Conservation (phyloP, 257 asterid species). For the Jacaranda copaia region DNA sequence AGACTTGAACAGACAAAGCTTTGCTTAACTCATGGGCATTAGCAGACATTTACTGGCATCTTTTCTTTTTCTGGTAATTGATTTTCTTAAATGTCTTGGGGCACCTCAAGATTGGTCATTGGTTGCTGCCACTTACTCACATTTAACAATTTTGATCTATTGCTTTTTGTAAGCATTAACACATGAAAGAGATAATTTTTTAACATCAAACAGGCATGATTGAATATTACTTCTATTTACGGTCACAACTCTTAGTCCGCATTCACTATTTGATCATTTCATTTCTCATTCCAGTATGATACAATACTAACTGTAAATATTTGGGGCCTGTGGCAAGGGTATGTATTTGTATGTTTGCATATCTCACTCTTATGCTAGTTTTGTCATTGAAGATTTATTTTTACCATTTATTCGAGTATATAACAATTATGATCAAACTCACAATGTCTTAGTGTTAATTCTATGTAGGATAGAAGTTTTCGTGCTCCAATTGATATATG, state of each 20-base stretch:
- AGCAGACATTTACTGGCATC: not conserved
- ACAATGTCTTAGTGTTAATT: conserved; percentile 36
- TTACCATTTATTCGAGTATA: conserved; percentile 17
- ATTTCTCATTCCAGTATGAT: conserved; percentile 14
- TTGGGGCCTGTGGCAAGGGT: conserved; percentile 3
- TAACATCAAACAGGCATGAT: not conserved
- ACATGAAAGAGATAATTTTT: conserved; percentile 14
- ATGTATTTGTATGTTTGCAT: conserved; percentile 16
- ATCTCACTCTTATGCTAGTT: conserved; percentile 9
- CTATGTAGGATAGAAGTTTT: conserved; percentile 64
- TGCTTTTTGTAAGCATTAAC: not conserved
- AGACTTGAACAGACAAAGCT: conserved; percentile 1
- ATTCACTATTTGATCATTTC: not conserved
- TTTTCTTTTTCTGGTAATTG: not conserved
- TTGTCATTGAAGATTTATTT: not conserved
- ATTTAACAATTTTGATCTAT: not conserved
- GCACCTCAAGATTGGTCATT: not conserved
- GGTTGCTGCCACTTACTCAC: not conserved
- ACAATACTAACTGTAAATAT: not conserved
- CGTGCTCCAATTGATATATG: conserved; percentile 85
- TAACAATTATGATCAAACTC: conserved; percentile 22
- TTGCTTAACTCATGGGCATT: not conserved
- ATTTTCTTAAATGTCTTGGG: not conserved
- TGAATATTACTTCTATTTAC: too few species aligned
- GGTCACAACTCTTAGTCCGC: conserved; percentile 17